These are phyloP conservation scores for Phytophthora cactorum DNA, from an alignment of 352 stramenopile species.

Conservation along the genomic window DNA sequence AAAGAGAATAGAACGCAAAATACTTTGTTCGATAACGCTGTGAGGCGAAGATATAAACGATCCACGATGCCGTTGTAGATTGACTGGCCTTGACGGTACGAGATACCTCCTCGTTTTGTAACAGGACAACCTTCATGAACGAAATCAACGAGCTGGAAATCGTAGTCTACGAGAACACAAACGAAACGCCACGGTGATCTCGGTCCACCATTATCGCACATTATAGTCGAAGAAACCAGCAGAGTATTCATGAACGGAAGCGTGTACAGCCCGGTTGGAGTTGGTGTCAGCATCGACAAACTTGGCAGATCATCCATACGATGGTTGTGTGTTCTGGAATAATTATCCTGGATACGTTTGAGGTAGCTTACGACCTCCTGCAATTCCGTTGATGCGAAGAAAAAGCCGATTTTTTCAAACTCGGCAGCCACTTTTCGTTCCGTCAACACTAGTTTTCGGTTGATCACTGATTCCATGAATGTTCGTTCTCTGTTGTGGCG, in stretches of 20 bases:
- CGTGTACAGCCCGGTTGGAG: conserved; percentile 45
- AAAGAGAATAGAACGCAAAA: conserved; percentile 65
- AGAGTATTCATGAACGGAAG: conserved; percentile 55
- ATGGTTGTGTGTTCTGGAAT: conserved; percentile 46
- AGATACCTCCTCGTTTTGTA: conserved; percentile 36
- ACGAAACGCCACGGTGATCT: conserved; percentile 62
- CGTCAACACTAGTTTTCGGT: conserved; percentile 64
- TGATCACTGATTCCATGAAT: conserved; percentile 73
- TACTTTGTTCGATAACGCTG: conserved; percentile 43
- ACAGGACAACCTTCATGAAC: conserved; percentile 56
- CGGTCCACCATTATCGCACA: conserved; percentile 19
- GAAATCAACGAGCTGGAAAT: conserved; percentile 70
- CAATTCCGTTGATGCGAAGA: conserved; percentile 55
- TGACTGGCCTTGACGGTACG: conserved; percentile 53
- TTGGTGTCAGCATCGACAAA: conserved; percentile 59
- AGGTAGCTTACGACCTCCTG: conserved; percentile 55
- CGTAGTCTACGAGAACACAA: conserved; percentile 59
- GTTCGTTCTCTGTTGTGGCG: conserved; percentile 54
- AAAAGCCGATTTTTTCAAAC: conserved; percentile 67
- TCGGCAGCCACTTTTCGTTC: conserved; percentile 56
- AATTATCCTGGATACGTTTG: conserved; percentile 61
- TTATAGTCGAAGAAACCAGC: conserved; percentile 51
- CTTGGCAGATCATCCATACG: conserved; percentile 70
- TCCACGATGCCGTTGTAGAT: conserved; percentile 58
- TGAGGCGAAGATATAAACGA: conserved; percentile 49